Conservation (phyloP, 305 asterid genomes). For the Fraxinus nigra region DNA sequence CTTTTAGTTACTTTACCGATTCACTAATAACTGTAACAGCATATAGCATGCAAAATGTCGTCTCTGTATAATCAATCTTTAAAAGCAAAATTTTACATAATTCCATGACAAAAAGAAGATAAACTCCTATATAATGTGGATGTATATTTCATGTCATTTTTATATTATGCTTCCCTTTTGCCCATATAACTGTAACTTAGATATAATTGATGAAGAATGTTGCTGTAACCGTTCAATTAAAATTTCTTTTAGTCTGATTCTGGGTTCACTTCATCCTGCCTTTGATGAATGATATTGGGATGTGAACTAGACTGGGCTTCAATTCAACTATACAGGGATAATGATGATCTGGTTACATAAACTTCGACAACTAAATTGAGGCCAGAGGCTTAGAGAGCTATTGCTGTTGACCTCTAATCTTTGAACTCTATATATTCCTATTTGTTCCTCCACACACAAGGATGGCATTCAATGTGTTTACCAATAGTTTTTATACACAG, state of each 20-base stretch:
- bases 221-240: not conserved
- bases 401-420: not conserved
- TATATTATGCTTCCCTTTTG: not conserved
- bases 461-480: not conserved
- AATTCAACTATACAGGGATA: not conserved
- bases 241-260: not conserved
- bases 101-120: not conserved
- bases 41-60: not conserved
- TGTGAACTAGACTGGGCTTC: not conserved
- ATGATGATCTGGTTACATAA: not conserved
- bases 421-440: not conserved
- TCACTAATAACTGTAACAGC: not conserved
- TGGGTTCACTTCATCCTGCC: not conserved
- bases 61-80: not conserved
- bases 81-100: not conserved
- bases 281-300: not conserved
- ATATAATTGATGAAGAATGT: not conserved
- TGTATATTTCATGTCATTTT: not conserved
- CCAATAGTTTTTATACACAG: not conserved
- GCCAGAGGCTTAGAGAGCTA: not conserved
- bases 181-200: not conserved
- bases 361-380: not conserved
- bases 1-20: not conserved
- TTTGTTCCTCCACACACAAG: not conserved
- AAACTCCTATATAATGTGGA: not conserved